Evolutionary conservation across 305 asterid genomes (phyloP).

Genomic region (Nicotiana rustica): DNA sequence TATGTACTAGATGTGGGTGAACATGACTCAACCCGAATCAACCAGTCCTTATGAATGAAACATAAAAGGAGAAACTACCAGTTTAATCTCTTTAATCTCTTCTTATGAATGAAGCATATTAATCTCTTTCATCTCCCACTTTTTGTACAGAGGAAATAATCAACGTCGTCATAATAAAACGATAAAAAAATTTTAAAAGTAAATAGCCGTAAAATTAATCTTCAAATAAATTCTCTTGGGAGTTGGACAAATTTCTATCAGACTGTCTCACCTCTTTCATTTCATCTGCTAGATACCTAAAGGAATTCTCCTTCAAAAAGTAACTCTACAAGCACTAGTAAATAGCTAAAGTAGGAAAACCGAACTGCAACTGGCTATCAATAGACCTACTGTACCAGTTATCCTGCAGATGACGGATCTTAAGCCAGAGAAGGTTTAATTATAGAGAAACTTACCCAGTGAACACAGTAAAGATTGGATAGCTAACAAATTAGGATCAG

Average conservation of each 20-base stretch:
- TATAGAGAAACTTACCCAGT: neutral
- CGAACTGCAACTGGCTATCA: constrained; percentile 11
- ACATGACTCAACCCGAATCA: neutral
- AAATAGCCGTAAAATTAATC: neutral
- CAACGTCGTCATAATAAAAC: neutral
- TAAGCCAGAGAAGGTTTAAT: neutral
- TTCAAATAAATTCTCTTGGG: neutral
- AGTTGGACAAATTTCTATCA: neutral
- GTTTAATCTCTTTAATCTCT: neutral
- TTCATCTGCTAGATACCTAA: constrained; percentile 13
- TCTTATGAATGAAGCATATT: neutral
- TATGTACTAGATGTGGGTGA: neutral
- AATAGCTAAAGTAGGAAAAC: constrained; percentile 22
- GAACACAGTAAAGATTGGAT: neutral
- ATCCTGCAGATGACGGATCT: constrained; percentile 14
- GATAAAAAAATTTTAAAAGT: neutral
- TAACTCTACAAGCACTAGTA: neutral
- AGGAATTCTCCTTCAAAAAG: neutral
- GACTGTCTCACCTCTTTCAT: neutral
- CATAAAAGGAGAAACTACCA: neutral
- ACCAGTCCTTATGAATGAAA: constrained; percentile 16
- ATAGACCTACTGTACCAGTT: constrained; percentile 8
- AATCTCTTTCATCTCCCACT: neutral
- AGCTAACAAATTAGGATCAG: neutral
- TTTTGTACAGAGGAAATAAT: neutral